Evolutionary conservation across 345 rosid species (phyloP).

Genomic region (Nasturtium officinale): DNA sequence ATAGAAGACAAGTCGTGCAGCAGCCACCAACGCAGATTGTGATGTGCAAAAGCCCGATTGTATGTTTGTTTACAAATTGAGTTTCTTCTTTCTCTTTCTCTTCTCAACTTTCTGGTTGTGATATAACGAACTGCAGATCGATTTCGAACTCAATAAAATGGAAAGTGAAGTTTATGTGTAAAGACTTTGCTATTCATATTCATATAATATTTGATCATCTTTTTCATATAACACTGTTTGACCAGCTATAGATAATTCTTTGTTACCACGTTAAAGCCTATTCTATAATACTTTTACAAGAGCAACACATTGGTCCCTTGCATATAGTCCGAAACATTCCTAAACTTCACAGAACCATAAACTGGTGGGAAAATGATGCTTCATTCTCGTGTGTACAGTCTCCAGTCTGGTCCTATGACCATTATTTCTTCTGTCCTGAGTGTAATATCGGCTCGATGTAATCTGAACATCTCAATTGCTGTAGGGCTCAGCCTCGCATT

Average conservation of each 20-base stretch:
- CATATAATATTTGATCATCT: not conserved
- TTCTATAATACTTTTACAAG: not conserved
- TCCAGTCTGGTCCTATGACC: slow-evolving; percentile 62
- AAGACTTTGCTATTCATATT: slow-evolving; percentile 2
- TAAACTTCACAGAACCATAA: not conserved
- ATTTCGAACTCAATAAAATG: slow-evolving; percentile 21
- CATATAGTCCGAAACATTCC: not conserved
- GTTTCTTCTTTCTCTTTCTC: slow-evolving; percentile 34
- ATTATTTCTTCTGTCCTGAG: slow-evolving; percentile 54
- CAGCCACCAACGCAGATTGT: slow-evolving; percentile 10
- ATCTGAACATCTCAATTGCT: slow-evolving; percentile 59
- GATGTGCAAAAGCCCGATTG: slow-evolving; percentile 2
- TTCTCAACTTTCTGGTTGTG: slow-evolving; percentile 27
- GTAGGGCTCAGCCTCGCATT: slow-evolving; percentile 30
- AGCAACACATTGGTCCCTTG: slow-evolving; percentile 4
- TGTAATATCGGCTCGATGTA: slow-evolving; percentile 51
- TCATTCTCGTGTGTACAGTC: slow-evolving; percentile 20
- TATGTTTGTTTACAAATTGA: slow-evolving; percentile 21
- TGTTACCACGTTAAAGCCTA: slow-evolving; percentile 2
- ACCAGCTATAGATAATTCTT: not conserved
- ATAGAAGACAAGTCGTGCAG: slow-evolving; percentile 23
- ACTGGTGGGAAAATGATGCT: not conserved
- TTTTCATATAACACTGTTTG: not conserved
- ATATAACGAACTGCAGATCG: slow-evolving; percentile 19
- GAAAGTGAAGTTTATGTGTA: slow-evolving; percentile 27